These are phyloP conservation scores for Verticillium albo-atrum DNA, from an alignment of 2,329 filamentous ascomycete genomes.

Conservation along the genomic window DNA sequence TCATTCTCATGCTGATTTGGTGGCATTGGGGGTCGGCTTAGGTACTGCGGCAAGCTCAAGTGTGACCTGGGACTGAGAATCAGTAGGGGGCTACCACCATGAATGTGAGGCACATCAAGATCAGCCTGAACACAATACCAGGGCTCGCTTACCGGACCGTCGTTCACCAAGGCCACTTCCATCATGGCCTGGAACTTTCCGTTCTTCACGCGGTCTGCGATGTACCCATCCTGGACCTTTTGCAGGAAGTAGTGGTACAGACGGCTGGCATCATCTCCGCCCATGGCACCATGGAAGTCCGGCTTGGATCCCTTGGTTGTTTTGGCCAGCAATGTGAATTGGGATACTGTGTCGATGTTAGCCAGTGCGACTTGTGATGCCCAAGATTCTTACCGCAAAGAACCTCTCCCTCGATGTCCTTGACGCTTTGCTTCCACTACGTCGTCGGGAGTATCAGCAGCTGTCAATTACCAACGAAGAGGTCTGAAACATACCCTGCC, in stretches of 20 bases:
- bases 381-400: conserved; percentile 70
- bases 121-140: not conserved
- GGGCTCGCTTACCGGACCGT: conserved; percentile 56
- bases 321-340: conserved; percentile 89
- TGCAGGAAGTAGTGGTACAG: conserved; percentile 82
- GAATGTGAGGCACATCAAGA: not conserved
- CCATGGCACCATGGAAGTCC: conserved; percentile 85
- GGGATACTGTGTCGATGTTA: conserved; percentile 64
- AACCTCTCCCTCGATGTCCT: conserved; percentile 85
- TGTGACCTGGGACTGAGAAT: conserved; percentile 8
- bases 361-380: not conserved
- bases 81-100: not conserved
- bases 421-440: conserved; percentile 86
- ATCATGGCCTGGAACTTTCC: conserved; percentile 99
- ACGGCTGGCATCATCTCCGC: conserved; percentile 69
- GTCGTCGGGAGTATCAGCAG: conserved; percentile 1
- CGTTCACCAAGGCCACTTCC: conserved; percentile 90
- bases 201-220: conserved; percentile 74
- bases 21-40: not conserved
- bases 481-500: conserved; percentile 48
- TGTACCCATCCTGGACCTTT: conserved; percentile 69
- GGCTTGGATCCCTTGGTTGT: conserved; percentile 97
- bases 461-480: not conserved
- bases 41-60: conserved; percentile 12
- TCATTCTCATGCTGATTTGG: not conserved